phyloP scores from a whole-genome alignment of 208 protist species.

The Strigomonas galati region DNA sequence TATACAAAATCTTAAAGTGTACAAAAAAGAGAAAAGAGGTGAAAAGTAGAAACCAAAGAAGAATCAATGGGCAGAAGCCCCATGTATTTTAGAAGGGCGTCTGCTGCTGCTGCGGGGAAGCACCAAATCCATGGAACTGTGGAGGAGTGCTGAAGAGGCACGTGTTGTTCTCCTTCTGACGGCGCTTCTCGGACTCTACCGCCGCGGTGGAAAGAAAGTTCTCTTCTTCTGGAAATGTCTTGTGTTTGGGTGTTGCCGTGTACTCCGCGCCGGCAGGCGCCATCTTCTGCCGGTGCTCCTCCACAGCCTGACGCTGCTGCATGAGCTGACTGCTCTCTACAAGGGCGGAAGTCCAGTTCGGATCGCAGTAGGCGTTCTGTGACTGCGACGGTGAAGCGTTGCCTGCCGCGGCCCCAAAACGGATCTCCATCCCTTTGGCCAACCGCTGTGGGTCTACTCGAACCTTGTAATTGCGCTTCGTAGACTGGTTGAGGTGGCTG shows the following conservation, averaged over 20 bases:
- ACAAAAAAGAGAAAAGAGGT: neutral
- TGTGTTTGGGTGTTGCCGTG: conserved; percentile 3
- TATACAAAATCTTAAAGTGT: neutral
- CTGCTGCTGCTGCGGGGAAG: neutral
- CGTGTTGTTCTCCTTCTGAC: conserved; percentile 4
- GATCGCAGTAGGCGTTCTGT: conserved; percentile 1
- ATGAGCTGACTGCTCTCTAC: conserved; percentile 24
- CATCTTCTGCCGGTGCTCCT: conserved; percentile 11
- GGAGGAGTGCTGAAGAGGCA: conserved; percentile 64
- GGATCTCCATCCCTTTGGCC: conserved; percentile 47
- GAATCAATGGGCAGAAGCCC: neutral
- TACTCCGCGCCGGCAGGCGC: neutral
- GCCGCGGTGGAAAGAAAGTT: conserved; percentile 9
- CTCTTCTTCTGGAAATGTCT: neutral
- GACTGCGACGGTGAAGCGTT: conserved; percentile 8
- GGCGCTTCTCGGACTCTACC: neutral
- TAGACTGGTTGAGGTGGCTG: conserved; percentile 47
- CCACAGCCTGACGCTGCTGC: conserved; percentile 24
- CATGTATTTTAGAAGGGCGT: conserved; percentile 4
- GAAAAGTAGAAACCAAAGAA: neutral
- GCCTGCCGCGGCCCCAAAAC: neutral
- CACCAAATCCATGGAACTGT: conserved; percentile 61
- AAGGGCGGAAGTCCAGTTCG: conserved; percentile 21
- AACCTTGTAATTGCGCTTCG: conserved; percentile 54
- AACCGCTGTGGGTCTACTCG: conserved; percentile 53